phyloP scores from a whole-genome alignment of 2,329 filamentous ascomycete species.

The Stachybotrys elegans region DNA sequence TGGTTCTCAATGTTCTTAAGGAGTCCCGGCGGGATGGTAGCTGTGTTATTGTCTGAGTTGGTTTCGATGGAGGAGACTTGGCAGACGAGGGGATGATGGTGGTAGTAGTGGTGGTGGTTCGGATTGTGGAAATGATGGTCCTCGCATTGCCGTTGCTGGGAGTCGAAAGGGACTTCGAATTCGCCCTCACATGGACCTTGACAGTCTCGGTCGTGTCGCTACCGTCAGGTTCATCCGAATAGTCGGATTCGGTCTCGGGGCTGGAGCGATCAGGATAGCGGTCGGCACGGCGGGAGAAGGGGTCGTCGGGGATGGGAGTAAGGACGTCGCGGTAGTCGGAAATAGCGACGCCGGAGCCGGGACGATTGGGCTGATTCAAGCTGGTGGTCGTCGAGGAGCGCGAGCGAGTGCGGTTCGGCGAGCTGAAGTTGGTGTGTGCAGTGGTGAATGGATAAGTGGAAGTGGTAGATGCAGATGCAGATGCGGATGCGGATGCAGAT shows the following conservation, averaged over 20 bases:
- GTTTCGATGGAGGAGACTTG: no score
- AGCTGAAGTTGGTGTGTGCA: not conserved
- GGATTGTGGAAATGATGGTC: no score
- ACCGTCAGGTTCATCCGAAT: conserved; percentile 12
- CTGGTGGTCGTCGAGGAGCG: not conserved
- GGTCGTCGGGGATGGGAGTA: conserved; percentile 50
- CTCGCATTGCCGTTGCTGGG: conserved; percentile 35
- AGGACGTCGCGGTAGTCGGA: conserved; percentile 15
- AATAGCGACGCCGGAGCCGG: not conserved
- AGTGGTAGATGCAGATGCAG: no score
- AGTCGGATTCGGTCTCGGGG: no score
- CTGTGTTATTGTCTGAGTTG: no score
- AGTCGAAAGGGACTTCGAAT: no score
- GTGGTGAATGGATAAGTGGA: not conserved
- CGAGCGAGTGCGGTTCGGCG: not conserved
- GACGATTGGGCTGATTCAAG: not conserved
- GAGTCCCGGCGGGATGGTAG: conserved; percentile 45
- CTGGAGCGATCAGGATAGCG: conserved; percentile 25
- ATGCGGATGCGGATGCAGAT: not conserved
- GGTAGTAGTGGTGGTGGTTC: no score
- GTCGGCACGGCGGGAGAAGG: conserved; percentile 47
- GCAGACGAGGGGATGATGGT: no score
- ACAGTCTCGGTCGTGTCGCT: conserved; percentile 19
- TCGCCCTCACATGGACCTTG: no score
- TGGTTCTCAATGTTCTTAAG: no score